Percentiles rank a stretch among this genome's conserved stretches.
Evolutionary conservation across 768 basidiomycete species (phyloP).

Genomic region (Mycena alexandri): DNA sequence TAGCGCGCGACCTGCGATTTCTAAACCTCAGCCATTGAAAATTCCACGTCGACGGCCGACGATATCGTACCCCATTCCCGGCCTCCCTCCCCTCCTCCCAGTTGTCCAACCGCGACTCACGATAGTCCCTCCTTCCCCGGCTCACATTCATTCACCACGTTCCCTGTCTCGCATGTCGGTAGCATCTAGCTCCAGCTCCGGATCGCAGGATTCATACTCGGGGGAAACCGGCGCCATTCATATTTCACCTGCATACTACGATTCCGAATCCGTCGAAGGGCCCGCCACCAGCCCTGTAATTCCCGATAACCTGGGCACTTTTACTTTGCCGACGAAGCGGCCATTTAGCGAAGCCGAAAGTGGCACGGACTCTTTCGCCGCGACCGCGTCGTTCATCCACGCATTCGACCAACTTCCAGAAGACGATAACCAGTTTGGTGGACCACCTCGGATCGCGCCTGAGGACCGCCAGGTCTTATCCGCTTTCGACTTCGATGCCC

Average conservation of each 20-base stretch:
- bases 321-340: conserved; percentile 34
- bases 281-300: conserved; percentile 46
- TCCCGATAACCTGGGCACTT: conserved; percentile 31
- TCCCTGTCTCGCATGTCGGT: conserved; percentile 41
- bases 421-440: conserved; percentile 46
- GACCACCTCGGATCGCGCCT: conserved; percentile 45
- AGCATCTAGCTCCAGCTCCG: conserved; percentile 41
- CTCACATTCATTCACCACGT: conserved; percentile 39
- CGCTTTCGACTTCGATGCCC: conserved; percentile 64
- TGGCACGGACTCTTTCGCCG: conserved; percentile 43
- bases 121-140: conserved; percentile 47
- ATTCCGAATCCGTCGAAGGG: conserved; percentile 53
- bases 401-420: conserved; percentile 54
- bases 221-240: conserved; percentile 48
- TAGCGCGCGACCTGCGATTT: conserved; percentile 69
- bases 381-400: conserved; percentile 65
- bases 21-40: conserved; percentile 57
- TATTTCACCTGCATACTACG: conserved; percentile 58
- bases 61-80: conserved; percentile 43
- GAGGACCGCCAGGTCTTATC: conserved; percentile 56
- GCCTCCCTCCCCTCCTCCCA: conserved; percentile 36
- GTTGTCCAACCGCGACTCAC: conserved; percentile 40
- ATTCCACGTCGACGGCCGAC: conserved; percentile 39
- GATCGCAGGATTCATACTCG: conserved; percentile 38
- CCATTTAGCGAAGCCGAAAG: conserved; percentile 37